Base-by-base conservation (phyloP, 768 basidiomycete species). In the Boletus reticulatus region DNA sequence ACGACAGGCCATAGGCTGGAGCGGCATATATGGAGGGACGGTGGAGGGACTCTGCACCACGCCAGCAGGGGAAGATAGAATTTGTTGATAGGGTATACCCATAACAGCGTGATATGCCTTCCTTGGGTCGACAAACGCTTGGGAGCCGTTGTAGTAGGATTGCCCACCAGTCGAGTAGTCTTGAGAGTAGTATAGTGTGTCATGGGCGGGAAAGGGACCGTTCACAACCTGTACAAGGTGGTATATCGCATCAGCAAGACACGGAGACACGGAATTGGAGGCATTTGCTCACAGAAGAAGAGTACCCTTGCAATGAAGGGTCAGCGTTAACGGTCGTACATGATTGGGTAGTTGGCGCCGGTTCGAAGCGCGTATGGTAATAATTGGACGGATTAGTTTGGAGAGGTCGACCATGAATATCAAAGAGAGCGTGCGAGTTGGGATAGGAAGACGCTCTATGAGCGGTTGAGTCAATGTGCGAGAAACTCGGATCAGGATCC, bases 191-290 rank as follows among this genome's bases (percentile, higher is more conserved):
- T 37, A 20, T 13, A 4, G 0, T 13, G 24, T 2, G 2, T 27
- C 27, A 10, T 27, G 6, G 12, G 4, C 2, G 42, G 1, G 16
- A 4, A 13, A 37, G 39, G n/a, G 10, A 19, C 1, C 3, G 27
- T 34, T 29, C 24, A 12, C 10, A 11, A 13, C 31, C 60, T 64
- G 50, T 24, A 19, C 9, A 32, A 1, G 6, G 14, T 4, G 4
- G 10, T 16, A 32, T 12, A 32, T 5, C 24, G 29, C 16, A 5
- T 59, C 6, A 63, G 56, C 8, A 42, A 43, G 38, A 8, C 6
- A n/a, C n/a, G n/a, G n/a, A n/a, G n/a, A n/a, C n/a, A 17, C 4
- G 3, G 4, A 14, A 12, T 17, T 6, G 11, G 34, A 27, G 9
- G 8, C 0, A 2, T 13, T 11, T 20, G 6, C 64, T 53, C 16